A percentile compares a stretch with the other conserved stretches of the same genome.
Conservation (phyloP, 192 early-diverging fungal species). For the Rhizophagus prolifer region DNA sequence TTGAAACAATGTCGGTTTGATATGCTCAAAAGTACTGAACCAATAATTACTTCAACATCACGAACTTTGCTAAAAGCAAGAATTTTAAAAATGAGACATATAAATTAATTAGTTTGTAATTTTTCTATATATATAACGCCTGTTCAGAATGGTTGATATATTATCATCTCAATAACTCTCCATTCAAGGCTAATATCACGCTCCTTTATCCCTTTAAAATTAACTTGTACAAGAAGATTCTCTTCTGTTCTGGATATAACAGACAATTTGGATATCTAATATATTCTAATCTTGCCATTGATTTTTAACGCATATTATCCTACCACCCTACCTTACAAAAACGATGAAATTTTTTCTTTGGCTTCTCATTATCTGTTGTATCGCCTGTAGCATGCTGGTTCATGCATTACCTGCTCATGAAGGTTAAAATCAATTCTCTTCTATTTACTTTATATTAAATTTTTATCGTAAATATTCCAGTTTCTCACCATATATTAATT, state of each 20-base stretch:
- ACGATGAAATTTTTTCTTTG: conserved; percentile 25
- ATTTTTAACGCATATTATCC: conserved; percentile 26
- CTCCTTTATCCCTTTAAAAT: conserved; percentile 28
- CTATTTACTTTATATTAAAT: conserved; percentile 32
- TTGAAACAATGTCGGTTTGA: neutral
- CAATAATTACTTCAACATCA: conserved; percentile 30
- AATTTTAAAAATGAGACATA: conserved; percentile 29
- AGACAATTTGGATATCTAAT: conserved; percentile 5
- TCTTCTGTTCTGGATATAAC: conserved; percentile 31
- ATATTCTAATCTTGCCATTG: conserved; percentile 3
- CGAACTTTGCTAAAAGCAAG: conserved; percentile 28
- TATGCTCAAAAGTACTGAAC: neutral
- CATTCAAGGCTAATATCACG: neutral
- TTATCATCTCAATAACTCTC: neutral
- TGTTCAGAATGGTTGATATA: conserved; percentile 26
- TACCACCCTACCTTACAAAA: conserved; percentile 29
- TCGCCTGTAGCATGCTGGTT: conserved; percentile 24
- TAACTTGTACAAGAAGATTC: conserved; percentile 21
- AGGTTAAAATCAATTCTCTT: conserved; percentile 30
- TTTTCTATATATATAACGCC: conserved; percentile 32
- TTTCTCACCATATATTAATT: conserved; percentile 6
- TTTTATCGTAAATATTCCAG: conserved; percentile 25
- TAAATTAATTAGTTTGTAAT: conserved; percentile 32
- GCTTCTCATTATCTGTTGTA: conserved; percentile 29
- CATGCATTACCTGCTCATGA: conserved; percentile 27